A percentile compares a stretch with the other conserved stretches of the same genome.
These are phyloP conservation scores for Creolimax fragrantissima DNA, from an alignment of 78 protist species.

Conservation along the genomic window DNA sequence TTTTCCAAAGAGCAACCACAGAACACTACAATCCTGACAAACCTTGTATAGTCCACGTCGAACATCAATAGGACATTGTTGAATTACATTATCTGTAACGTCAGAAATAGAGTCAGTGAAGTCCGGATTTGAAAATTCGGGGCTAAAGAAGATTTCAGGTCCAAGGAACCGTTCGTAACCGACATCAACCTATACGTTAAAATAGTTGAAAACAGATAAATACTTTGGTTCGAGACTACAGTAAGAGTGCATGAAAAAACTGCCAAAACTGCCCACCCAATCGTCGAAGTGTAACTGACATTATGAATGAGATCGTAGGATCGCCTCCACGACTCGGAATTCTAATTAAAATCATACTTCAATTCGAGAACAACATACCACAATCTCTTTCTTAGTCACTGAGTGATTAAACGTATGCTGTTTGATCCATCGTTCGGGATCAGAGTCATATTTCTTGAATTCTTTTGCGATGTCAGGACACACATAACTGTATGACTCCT, in stretches of 20 bases:
- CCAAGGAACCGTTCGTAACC: conserved; percentile 98
- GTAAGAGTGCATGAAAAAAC: too few species aligned
- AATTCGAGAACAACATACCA: too few species aligned
- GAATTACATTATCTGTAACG: conserved; percentile 79
- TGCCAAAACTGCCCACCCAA: too few species aligned
- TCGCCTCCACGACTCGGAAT: too few species aligned
- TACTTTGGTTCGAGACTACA: too few species aligned
- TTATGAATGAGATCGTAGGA: too few species aligned
- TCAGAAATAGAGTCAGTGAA: conserved; percentile 83
- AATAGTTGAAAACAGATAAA: too few species aligned
- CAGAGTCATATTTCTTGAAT: conserved; percentile 80
- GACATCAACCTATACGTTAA: conserved; percentile 75
- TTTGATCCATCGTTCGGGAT: conserved; percentile 74
- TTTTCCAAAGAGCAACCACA: background rate
- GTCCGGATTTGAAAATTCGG: conserved; percentile 87
- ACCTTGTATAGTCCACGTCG: conserved; percentile 85
- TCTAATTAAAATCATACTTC: too few species aligned
- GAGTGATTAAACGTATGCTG: conserved; percentile 2
- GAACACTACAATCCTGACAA: too few species aligned
- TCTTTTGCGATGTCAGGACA: conserved; percentile 91
- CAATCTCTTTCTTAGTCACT: conserved; percentile 51
- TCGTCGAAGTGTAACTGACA: too few species aligned
- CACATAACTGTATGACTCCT: conserved; percentile 86
- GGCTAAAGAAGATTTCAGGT: conserved; percentile 99
- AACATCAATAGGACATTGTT: conserved; percentile 92